A percentile compares a stretch with the other conserved stretches of the same genome.
phyloP scores from a whole-genome alignment of 352 stramenopile species.

The Pythium dissimile region DNA sequence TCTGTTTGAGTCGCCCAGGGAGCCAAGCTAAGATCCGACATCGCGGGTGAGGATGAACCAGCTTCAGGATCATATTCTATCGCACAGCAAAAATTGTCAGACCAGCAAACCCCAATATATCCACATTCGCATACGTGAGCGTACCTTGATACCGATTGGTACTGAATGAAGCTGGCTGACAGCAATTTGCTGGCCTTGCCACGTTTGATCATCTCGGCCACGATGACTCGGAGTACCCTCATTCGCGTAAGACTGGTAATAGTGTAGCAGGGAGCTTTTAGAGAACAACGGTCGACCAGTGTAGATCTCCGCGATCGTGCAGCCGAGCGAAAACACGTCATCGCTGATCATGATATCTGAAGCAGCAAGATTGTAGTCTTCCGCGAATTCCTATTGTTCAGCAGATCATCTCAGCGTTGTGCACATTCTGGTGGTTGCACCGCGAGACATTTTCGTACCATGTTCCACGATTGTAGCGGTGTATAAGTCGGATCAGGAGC shows the following conservation, averaged over 20 bases:
- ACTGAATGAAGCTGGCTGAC: constrained; percentile 14
- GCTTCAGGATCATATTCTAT: constrained; percentile 12
- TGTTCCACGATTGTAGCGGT: neutral
- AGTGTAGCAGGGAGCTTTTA: constrained; percentile 36
- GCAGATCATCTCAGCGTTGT: no score
- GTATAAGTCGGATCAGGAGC: constrained; percentile 10
- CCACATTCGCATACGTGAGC: neutral
- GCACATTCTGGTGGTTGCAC: no score
- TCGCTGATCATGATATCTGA: constrained; percentile 3
- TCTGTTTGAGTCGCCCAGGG: neutral
- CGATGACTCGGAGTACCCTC: neutral
- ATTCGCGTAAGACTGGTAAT: constrained; percentile 22
- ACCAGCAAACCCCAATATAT: neutral
- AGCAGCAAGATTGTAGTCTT: neutral
- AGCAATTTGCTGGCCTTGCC: neutral
- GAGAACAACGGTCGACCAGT: constrained; percentile 57
- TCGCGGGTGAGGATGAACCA: constrained; percentile 16
- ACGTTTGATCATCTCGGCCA: neutral
- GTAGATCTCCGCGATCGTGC: constrained; percentile 71
- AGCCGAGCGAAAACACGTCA: constrained; percentile 64
- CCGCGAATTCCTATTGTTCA: no score
- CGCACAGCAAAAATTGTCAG: no score
- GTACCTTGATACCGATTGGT: constrained; percentile 53
- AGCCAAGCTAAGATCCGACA: constrained; percentile 20
- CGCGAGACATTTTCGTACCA: no score